phyloP scores from a whole-genome alignment of 2,329 filamentous ascomycete species.

The Teratosphaeriaceae sp. region DNA sequence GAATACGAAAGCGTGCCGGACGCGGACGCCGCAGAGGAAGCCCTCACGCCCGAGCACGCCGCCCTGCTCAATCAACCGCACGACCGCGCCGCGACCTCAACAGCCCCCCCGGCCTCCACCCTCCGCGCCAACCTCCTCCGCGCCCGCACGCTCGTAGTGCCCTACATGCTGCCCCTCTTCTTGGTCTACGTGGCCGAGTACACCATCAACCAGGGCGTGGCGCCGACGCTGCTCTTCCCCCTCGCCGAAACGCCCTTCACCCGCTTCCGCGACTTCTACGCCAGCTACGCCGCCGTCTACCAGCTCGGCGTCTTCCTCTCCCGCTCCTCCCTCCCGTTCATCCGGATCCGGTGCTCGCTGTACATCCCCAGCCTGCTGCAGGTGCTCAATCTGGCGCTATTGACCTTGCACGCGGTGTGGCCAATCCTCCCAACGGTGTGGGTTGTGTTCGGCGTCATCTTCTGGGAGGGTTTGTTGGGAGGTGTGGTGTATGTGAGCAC shows the following conservation, averaged over 20 bases:
- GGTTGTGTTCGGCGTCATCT: slow-evolving; percentile 74
- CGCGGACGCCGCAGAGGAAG: slow-evolving; percentile 35
- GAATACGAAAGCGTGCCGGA: slow-evolving; percentile 50
- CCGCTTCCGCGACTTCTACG: slow-evolving; percentile 83
- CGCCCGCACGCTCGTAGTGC: slow-evolving; percentile 63
- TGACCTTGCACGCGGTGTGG: slow-evolving; percentile 65
- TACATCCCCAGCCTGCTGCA: slow-evolving; percentile 82
- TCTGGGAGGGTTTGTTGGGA: slow-evolving; percentile 91
- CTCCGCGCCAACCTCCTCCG: slow-evolving; percentile 48
- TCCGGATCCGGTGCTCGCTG: slow-evolving; percentile 65
- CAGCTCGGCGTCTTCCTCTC: slow-evolving; percentile 94
- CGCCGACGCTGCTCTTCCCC: slow-evolving; percentile 84
- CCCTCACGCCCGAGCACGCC: slow-evolving; percentile 22
- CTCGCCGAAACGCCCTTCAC: slow-evolving; percentile 68
- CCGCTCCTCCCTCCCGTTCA: slow-evolving; percentile 80
- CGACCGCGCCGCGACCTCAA: slow-evolving; percentile 24
- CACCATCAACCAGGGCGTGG: slow-evolving; percentile 91
- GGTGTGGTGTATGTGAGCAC: slow-evolving; percentile 94
- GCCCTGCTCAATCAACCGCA: slow-evolving; percentile 27
- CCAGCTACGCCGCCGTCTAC: slow-evolving; percentile 90
- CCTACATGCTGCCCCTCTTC: slow-evolving; percentile 82
- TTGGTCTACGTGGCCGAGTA: slow-evolving; percentile 96
- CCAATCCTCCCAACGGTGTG: slow-evolving; percentile 81
- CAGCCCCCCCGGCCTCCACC: neutral
- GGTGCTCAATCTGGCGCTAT: slow-evolving; percentile 64